phyloP scores from a whole-genome alignment of 345 rosid genomes.

The Kernera saxatilis region DNA sequence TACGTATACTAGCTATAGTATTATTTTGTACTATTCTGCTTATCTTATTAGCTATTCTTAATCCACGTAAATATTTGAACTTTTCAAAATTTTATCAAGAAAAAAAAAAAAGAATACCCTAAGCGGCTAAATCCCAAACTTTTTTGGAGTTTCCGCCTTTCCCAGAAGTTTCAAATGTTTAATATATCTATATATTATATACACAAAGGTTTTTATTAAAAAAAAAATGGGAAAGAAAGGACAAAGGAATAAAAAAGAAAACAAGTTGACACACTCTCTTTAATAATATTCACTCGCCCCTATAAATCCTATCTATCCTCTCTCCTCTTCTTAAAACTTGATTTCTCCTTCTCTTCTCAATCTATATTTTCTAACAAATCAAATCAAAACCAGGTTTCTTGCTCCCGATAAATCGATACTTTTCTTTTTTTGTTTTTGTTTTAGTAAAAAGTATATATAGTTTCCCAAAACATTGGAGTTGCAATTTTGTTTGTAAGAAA shows the following conservation, averaged over 20 bases:
- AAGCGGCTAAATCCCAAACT: slow-evolving; percentile 6
- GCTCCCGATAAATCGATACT: background rate
- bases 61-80: background rate
- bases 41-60: background rate
- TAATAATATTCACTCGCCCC: slow-evolving; percentile 22
- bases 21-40: too few species aligned
- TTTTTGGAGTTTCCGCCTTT: background rate
- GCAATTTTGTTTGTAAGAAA: too few species aligned
- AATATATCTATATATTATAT: background rate
- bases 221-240: slow-evolving; percentile 8
- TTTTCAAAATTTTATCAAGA: background rate
- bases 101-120: too few species aligned
- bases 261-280: slow-evolving; percentile 34
- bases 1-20: too few species aligned
- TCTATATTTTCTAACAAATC: background rate
- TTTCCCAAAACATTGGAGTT: background rate
- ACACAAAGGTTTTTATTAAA: background rate
- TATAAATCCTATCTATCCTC: slow-evolving; percentile 17
- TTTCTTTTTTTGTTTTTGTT: background rate
- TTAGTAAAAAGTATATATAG: background rate
- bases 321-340: slow-evolving; percentile 13
- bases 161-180: background rate
- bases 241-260: slow-evolving; percentile 26
- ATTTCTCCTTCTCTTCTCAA: background rate
- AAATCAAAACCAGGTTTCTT: background rate